Evolutionary conservation across 2,329 filamentous ascomycete species (phyloP).

Genomic region (Aulographum hederae): DNA sequence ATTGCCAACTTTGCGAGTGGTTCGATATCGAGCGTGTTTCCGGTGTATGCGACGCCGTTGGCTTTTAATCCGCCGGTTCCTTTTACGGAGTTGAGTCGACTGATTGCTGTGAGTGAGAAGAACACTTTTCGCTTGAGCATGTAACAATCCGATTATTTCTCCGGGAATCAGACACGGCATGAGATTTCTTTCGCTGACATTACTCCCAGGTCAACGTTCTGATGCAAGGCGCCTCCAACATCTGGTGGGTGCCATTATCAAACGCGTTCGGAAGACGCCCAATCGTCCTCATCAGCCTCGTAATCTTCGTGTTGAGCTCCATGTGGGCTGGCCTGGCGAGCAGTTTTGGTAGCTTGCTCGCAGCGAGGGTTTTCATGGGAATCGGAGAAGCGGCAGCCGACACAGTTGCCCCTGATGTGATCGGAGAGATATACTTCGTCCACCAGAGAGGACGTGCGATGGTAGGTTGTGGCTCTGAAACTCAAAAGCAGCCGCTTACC

Average conservation of each 20-base stretch:
- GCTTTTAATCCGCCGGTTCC: conserved; percentile 13
- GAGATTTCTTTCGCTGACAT: no score
- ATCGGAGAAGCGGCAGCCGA: conserved; percentile 18
- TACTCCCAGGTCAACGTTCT: conserved; percentile 13
- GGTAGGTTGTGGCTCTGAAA: no score
- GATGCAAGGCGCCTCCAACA: conserved; percentile 19
- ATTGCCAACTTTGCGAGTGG: conserved; percentile 18
- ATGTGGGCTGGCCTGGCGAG: conserved; percentile 22
- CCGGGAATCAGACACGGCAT: no score
- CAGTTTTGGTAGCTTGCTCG: conserved; percentile 17
- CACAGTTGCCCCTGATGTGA: conserved; percentile 20
- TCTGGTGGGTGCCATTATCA: conserved; percentile 22
- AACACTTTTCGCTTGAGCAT: not conserved
- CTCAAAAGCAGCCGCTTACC: no score
- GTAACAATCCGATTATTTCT: no score
- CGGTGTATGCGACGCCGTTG: conserved; percentile 15
- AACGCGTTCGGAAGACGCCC: conserved; percentile 22
- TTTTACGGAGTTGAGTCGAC: conserved; percentile 16
- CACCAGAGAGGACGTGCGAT: conserved; percentile 22
- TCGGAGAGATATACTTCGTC: conserved; percentile 24
- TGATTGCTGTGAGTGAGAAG: conserved; percentile 13
- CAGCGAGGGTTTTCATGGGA: conserved; percentile 19
- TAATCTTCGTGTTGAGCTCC: conserved; percentile 16
- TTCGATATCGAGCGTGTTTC: conserved; percentile 17
- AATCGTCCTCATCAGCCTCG: conserved; percentile 16